Evolutionary conservation across 441 rosid species (phyloP).

Genomic region (Croton setiger): DNA sequence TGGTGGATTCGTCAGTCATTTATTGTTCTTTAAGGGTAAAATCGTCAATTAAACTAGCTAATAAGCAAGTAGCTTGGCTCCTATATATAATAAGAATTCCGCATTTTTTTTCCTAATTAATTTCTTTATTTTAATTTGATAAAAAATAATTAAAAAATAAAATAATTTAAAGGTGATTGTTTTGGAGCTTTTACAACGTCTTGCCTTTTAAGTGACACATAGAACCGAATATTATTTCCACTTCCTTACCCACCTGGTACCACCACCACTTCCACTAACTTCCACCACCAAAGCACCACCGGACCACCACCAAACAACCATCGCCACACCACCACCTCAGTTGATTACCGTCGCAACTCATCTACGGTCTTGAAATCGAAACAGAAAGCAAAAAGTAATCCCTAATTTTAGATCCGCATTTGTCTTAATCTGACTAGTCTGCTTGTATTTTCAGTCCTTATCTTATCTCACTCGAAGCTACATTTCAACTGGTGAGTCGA

Average conservation of each 20-base stretch:
- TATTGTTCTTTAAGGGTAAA: slow-evolving; percentile 10
- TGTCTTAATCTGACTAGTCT: slow-evolving; percentile 10
- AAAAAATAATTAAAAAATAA: slow-evolving; percentile 4
- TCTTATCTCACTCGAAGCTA: slow-evolving; percentile 24
- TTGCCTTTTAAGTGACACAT: slow-evolving; percentile 53
- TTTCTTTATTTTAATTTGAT: not conserved
- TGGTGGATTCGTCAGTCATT: slow-evolving; percentile 9
- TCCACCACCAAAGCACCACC: slow-evolving; percentile 5
- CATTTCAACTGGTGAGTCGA: slow-evolving; percentile 39
- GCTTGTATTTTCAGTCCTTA: not conserved
- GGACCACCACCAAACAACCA: slow-evolving; percentile 12
- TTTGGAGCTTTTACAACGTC: slow-evolving; percentile 44
- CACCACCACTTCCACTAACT: slow-evolving; percentile 25
- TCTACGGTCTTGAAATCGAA: not conserved
- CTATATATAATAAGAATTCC: not conserved
- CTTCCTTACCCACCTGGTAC: slow-evolving; percentile 11
- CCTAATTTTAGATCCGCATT: slow-evolving; percentile 29
- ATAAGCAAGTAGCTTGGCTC: not conserved
- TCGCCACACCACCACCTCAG: slow-evolving; percentile 13
- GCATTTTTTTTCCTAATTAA: not conserved
- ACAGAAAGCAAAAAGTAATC: slow-evolving; percentile 1
- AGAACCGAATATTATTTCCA: slow-evolving; percentile 23
- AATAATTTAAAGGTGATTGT: slow-evolving; percentile 20
- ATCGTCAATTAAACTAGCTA: slow-evolving; percentile 1
- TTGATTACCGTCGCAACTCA: too few relatives aligned